Conservation (phyloP, 345 rosid species). For the Salix koriyanagi region DNA sequence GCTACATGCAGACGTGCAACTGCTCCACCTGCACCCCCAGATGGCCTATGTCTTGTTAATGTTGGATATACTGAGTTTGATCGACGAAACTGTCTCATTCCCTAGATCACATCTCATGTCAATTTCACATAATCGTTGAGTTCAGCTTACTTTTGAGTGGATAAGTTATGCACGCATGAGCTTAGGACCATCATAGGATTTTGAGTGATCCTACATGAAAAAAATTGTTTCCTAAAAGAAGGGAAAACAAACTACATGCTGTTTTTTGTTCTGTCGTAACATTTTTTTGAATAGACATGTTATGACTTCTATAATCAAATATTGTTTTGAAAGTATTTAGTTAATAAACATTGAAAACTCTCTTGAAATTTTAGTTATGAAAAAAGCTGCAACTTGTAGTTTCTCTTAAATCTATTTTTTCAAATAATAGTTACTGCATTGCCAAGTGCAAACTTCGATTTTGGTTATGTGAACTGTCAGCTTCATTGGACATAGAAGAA, state of each 20-base stretch:
- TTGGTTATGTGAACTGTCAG: not conserved
- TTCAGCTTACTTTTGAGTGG: not conserved
- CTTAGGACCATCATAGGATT: not conserved
- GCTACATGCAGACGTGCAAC: constrained; percentile 91
- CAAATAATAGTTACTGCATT: no score
- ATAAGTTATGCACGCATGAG: not conserved
- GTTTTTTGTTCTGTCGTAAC: not conserved
- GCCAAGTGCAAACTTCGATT: not conserved
- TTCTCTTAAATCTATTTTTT: no score
- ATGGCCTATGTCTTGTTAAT: constrained; percentile 78
- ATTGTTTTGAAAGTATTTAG: not conserved
- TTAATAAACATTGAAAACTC: no score
- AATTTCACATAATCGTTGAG: not conserved
- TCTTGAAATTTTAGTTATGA: no score
- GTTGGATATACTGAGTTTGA: constrained; percentile 76
- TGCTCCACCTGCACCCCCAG: constrained; percentile 91
- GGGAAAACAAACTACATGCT: not conserved
- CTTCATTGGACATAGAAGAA: not conserved
- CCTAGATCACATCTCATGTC: not conserved
- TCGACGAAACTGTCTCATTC: constrained; percentile 50
- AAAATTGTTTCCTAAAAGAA: not conserved
- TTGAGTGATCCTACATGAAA: not conserved
- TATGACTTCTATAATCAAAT: not conserved
- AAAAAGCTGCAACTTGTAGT: no score
- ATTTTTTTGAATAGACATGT: not conserved